phyloP scores from a whole-genome alignment of 768 basidiomycete species.

The Mycena floridula region DNA sequence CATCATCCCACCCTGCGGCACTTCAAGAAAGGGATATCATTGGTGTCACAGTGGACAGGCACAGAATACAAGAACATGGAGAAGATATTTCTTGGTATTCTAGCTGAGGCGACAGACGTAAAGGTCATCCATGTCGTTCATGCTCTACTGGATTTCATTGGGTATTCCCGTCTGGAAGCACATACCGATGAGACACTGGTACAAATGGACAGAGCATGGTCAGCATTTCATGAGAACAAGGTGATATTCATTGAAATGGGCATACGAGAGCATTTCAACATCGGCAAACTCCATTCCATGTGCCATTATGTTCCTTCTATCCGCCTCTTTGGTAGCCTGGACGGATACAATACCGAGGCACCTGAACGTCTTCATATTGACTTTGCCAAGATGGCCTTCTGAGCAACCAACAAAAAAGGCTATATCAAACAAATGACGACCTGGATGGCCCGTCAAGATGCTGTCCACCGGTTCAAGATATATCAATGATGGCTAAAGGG shows the following conservation, averaged over 20 bases:
- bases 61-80: constrained; percentile 25
- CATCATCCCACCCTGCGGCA: constrained; percentile 17
- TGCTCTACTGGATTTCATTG: constrained; percentile 20
- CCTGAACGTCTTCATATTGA: too few relatives aligned
- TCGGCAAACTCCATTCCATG: too few relatives aligned
- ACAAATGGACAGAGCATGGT: constrained; percentile 8
- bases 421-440: too few relatives aligned
- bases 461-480: too few relatives aligned
- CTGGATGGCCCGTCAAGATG: too few relatives aligned
- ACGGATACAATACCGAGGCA: too few relatives aligned
- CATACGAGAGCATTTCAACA: constrained; percentile 17
- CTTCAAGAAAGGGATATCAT: constrained; percentile 27
- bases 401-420: too few relatives aligned
- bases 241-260: constrained; percentile 12
- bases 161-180: constrained; percentile 7
- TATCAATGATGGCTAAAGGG: too few relatives aligned
- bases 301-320: too few relatives aligned
- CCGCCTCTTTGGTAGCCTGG: too few relatives aligned
- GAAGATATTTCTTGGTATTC: constrained; percentile 13
- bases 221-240: constrained; percentile 16
- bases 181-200: constrained; percentile 12
- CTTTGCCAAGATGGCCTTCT: too few relatives aligned
- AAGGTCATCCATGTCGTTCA: constrained; percentile 6
- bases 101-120: constrained; percentile 4
- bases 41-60: constrained; percentile 28